phyloP scores from a whole-genome alignment of 768 basidiomycete species.

The Solioccasus polychromus region DNA sequence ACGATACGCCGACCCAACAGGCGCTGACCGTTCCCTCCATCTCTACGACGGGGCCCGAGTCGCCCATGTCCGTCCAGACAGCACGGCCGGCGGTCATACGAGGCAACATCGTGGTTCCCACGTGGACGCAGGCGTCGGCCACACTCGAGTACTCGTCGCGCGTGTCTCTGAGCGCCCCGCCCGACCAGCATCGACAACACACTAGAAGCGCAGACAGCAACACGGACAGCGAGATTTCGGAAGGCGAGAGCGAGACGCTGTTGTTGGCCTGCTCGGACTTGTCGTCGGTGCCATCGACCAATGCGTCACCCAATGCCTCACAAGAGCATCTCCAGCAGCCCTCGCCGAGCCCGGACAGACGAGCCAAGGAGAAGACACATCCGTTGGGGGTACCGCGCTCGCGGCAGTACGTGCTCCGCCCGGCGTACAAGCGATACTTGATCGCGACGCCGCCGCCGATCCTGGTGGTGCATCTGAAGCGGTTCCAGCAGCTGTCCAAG shows the following conservation, averaged over 20 bases:
- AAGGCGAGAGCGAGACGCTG: constrained; percentile 34
- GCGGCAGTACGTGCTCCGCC: constrained; percentile 69
- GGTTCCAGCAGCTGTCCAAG: constrained; percentile 85
- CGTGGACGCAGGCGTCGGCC: constrained; percentile 7
- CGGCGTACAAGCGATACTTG: constrained; percentile 93
- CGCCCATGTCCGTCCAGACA: constrained; percentile 27
- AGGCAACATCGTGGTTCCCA: constrained; percentile 8
- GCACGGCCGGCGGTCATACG: constrained; percentile 15
- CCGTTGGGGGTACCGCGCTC: constrained; percentile 34
- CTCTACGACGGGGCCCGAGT: constrained; percentile 47
- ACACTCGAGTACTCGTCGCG: constrained; percentile 19
- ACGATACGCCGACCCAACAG: constrained; percentile 32
- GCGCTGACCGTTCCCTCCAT: constrained; percentile 53
- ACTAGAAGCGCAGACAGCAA: constrained; percentile 24
- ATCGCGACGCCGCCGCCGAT: constrained; percentile 83
- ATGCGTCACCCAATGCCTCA: constrained; percentile 31
- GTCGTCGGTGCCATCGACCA: constrained; percentile 32
- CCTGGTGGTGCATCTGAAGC: constrained; percentile 89
- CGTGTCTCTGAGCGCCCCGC: constrained; percentile 31
- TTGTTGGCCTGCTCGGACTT: constrained; percentile 32
- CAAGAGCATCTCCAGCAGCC: constrained; percentile 22
- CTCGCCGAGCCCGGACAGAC: constrained; percentile 20
- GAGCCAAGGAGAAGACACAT: constrained; percentile 33
- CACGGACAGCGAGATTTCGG: constrained; percentile 32
- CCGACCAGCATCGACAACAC: constrained; percentile 17